Evolutionary conservation across 371 early-diverging fungal species (phyloP).

Genomic region (Chytridium lagenaria): DNA sequence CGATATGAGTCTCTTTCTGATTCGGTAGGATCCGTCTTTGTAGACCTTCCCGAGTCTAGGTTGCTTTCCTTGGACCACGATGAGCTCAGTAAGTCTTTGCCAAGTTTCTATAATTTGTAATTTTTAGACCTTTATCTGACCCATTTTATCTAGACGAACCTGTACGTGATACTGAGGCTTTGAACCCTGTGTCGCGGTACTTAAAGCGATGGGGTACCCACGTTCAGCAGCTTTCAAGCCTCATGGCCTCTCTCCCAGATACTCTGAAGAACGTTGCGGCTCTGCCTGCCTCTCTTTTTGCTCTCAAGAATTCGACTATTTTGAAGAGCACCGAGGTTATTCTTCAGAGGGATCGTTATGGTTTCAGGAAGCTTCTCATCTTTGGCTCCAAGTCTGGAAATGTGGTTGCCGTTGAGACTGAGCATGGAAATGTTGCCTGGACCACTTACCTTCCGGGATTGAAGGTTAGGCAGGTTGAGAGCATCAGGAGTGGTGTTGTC

Average conservation of each 20-base stretch:
- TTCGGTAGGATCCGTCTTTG: conserved; percentile 70
- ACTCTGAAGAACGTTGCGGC: background rate
- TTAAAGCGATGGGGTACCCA: conserved; percentile 69
- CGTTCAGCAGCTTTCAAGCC: conserved; percentile 53
- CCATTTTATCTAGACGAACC: conserved; percentile 50
- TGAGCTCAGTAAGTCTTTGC: conserved; percentile 58
- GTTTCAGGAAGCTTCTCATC: conserved; percentile 83
- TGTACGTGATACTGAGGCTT: conserved; percentile 47
- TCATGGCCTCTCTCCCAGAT: background rate
- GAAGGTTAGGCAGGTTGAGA: conserved; percentile 59
- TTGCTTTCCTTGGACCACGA: conserved; percentile 78
- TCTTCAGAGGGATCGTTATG: conserved; percentile 74
- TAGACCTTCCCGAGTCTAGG: conserved; percentile 81
- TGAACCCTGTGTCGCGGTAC: conserved; percentile 66
- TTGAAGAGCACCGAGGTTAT: background rate
- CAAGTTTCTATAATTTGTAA: background rate
- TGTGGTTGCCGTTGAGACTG: conserved; percentile 81
- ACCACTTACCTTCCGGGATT: conserved; percentile 52
- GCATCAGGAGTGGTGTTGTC: conserved; percentile 70
- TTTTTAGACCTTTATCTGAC: background rate
- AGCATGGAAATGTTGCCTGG: conserved; percentile 80
- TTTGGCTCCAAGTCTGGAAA: conserved; percentile 80
- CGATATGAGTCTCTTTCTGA: conserved; percentile 85
- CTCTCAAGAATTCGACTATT: background rate
- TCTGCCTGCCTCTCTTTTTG: conserved; percentile 11